Evolutionary conservation across 352 stramenopile species (phyloP).

Genomic region (Phytophthora crassamura): DNA sequence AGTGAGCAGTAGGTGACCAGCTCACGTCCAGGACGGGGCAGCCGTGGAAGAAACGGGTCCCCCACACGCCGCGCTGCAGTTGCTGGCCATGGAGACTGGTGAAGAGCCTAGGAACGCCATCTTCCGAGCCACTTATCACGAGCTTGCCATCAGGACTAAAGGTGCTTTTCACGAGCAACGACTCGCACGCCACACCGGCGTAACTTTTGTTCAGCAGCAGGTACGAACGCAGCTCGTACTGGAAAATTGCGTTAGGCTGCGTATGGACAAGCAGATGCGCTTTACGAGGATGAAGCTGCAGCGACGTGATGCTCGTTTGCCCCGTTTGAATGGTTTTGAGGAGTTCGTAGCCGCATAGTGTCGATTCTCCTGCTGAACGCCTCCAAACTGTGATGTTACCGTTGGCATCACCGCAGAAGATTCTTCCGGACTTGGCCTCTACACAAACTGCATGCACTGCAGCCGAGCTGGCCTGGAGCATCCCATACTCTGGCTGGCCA

Average conservation of each 20-base stretch:
- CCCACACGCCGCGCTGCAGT: slow-evolving; percentile 59
- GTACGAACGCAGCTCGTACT: slow-evolving; percentile 81
- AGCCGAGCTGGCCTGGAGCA: slow-evolving; percentile 34
- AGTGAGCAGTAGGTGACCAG: slow-evolving; percentile 67
- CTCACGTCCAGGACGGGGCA: slow-evolving; percentile 61
- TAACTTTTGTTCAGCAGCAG: slow-evolving; percentile 79
- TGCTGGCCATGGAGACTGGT: slow-evolving; percentile 58
- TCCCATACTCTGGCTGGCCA: slow-evolving; percentile 18
- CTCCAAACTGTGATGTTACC: slow-evolving; percentile 63
- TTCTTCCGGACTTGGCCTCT: slow-evolving; percentile 44
- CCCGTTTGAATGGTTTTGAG: slow-evolving; percentile 64
- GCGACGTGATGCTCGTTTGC: slow-evolving; percentile 54
- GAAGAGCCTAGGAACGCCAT: slow-evolving; percentile 64
- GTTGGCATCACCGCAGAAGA: slow-evolving; percentile 67
- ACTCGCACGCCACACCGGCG: slow-evolving; percentile 52
- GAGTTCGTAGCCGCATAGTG: slow-evolving; percentile 35
- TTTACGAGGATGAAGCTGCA: slow-evolving; percentile 71
- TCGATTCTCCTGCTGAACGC: slow-evolving; percentile 2
- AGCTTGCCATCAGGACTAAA: slow-evolving; percentile 77
- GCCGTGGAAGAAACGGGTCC: slow-evolving; percentile 58
- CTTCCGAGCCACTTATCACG: slow-evolving; percentile 68
- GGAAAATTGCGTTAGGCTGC: slow-evolving; percentile 64
- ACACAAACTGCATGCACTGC: slow-evolving; percentile 63
- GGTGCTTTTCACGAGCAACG: slow-evolving; percentile 49
- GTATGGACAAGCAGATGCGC: slow-evolving; percentile 71